phyloP scores from a whole-genome alignment of 371 early-diverging fungal genomes.

The Lichtheimia ornata region DNA sequence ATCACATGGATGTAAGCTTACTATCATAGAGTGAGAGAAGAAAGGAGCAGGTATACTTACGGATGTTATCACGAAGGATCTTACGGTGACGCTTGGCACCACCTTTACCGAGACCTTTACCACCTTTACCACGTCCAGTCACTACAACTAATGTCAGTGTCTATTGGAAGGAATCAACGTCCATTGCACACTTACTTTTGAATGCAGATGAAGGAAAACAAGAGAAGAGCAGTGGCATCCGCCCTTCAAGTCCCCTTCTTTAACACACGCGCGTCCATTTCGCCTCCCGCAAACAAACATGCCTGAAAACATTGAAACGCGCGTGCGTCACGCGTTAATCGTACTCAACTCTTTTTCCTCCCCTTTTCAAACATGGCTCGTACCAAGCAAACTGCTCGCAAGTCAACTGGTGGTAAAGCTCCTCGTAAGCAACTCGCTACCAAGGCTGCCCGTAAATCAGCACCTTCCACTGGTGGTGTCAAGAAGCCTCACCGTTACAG shows the following conservation, averaged over 20 bases:
- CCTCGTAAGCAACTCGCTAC: constrained; percentile 98
- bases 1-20: not conserved
- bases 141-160: constrained; percentile 40
- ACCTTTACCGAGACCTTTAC: constrained; percentile 97
- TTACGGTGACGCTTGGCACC: constrained; percentile 99
- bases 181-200: not conserved
- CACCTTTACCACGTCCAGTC: constrained; percentile 97
- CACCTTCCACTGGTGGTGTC: constrained; percentile 58
- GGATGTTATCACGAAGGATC: constrained; percentile 98
- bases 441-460: constrained; percentile 80
- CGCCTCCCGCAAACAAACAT: not conserved
- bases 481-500: constrained; percentile 90
- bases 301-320: not conserved
- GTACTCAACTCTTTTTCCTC: not conserved
- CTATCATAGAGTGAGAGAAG: not conserved
- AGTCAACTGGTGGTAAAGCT: constrained; percentile 98
- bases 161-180: constrained; percentile 2
- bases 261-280: no score
- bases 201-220: constrained; percentile 1
- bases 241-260: no score
- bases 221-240: not conserved
- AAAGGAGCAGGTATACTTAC: not conserved
- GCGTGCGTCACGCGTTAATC: no score
- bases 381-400: constrained; percentile 99
- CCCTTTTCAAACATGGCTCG: constrained; percentile 76